Evolutionary conservation across 129 eudicot genomes (phyloP).

Genomic region (Solidago caesia): DNA sequence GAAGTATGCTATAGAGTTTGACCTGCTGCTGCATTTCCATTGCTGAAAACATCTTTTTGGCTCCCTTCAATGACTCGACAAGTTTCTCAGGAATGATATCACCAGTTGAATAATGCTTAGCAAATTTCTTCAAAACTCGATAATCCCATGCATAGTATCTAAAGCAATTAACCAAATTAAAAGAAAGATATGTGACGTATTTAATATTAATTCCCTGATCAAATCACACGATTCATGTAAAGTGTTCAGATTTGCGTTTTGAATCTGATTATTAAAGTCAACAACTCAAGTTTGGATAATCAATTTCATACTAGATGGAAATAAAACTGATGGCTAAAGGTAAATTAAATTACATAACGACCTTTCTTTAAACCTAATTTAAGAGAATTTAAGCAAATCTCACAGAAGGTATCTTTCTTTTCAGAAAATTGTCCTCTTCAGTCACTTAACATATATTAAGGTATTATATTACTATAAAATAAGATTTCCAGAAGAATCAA

Average conservation of each 20-base stretch:
- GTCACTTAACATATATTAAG: not conserved
- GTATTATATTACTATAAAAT: not conserved
- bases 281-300: not conserved
- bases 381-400: not conserved
- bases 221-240: slow-evolving; percentile 10
- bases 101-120: slow-evolving; percentile 76
- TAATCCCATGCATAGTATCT: slow-evolving; percentile 96
- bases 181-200: not conserved
- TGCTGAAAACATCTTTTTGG: slow-evolving; percentile 88
- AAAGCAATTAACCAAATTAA: not conserved
- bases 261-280: slow-evolving; percentile 2
- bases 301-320: not conserved
- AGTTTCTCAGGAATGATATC: slow-evolving; percentile 81
- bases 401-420: slow-evolving; percentile 1
- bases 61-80: slow-evolving; percentile 65
- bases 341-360: not conserved
- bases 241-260: not conserved
- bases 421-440: not conserved
- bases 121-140: slow-evolving; percentile 72
- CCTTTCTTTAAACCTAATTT: not conserved
- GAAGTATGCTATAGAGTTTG: not conserved
- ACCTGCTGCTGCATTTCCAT: slow-evolving; percentile 97
- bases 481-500: not conserved
- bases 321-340: not conserved
- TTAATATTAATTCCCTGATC: not conserved